Evolutionary conservation across 192 early-diverging fungal species (phyloP).

Genomic region (Phlyctochytrium planicorne): DNA sequence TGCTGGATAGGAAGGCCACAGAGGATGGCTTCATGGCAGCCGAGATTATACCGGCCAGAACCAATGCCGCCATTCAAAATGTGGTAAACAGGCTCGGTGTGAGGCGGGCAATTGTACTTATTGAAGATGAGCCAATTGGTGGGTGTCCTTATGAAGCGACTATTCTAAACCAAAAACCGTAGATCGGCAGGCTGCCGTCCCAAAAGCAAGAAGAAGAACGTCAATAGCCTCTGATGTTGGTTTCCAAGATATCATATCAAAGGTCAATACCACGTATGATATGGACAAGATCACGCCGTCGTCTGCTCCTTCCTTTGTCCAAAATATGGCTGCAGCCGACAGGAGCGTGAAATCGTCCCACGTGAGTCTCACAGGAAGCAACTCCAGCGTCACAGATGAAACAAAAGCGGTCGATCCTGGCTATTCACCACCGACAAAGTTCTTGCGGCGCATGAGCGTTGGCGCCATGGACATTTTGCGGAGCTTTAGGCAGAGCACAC

Average conservation of each 20-base stretch:
- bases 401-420: neutral
- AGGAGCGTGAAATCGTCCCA: too few species aligned
- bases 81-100: constrained; percentile 5
- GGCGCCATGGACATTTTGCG: neutral
- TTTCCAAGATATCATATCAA: constrained; percentile 1
- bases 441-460: neutral
- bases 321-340: neutral
- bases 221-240: neutral
- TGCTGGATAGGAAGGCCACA: too few species aligned
- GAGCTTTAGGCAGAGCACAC: neutral
- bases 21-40: too few species aligned
- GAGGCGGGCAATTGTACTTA: neutral
- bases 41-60: constrained; percentile 1
- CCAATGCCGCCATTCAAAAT: neutral
- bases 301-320: neutral
- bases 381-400: neutral
- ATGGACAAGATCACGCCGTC: constrained; percentile 11
- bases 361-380: neutral
- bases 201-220: constrained; percentile 1
- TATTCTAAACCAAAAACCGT: neutral
- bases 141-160: too few species aligned
- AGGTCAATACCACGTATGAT: constrained; percentile 11
- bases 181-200: constrained; percentile 10
- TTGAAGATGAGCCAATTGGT: neutral
- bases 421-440: neutral